Evolutionary conservation across 139 green algal species (phyloP).

Genomic region (Chlorella sorokiniana): DNA sequence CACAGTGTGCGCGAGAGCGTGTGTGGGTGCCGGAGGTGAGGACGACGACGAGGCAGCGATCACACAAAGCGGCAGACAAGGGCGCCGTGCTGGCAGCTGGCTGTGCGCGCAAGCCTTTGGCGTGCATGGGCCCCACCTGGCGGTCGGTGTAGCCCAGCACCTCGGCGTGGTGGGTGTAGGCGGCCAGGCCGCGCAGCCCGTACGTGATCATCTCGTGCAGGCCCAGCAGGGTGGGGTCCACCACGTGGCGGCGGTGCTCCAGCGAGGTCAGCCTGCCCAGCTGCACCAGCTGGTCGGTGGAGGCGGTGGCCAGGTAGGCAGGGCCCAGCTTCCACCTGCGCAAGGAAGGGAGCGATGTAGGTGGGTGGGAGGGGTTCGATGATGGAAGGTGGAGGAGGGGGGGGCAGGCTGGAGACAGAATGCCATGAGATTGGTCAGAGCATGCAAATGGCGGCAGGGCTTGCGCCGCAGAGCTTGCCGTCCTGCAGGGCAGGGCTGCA

Average conservation of each 20-base stretch:
- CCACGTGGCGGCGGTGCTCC: conserved; percentile 33
- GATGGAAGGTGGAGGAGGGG: neutral
- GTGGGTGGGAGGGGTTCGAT: neutral
- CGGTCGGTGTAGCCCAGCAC: conserved; percentile 51
- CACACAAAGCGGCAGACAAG: neutral
- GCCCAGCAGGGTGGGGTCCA: conserved; percentile 45
- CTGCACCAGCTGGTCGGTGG: conserved; percentile 35
- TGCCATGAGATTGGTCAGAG: too few relatives aligned
- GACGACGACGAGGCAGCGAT: too few relatives aligned
- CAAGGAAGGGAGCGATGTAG: neutral
- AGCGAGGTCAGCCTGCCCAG: conserved; percentile 51
- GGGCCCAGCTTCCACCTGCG: conserved; percentile 34
- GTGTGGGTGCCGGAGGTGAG: too few relatives aligned
- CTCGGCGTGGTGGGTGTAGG: conserved; percentile 71
- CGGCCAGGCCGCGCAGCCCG: conserved; percentile 68
- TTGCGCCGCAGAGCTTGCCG: neutral
- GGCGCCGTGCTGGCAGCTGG: neutral
- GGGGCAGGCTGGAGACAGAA: neutral
- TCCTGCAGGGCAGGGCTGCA: neutral
- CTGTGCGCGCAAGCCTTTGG: too few relatives aligned
- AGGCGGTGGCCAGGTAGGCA: conserved; percentile 28
- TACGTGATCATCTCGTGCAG: conserved; percentile 74
- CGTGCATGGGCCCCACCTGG: conserved; percentile 3
- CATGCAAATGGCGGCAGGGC: neutral
- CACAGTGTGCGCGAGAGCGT: too few relatives aligned